Percentiles rank a stretch among this genome's conserved stretches.
phyloP scores from a whole-genome alignment of 305 asterid genomes.

The Fraxinus sp. region DNA sequence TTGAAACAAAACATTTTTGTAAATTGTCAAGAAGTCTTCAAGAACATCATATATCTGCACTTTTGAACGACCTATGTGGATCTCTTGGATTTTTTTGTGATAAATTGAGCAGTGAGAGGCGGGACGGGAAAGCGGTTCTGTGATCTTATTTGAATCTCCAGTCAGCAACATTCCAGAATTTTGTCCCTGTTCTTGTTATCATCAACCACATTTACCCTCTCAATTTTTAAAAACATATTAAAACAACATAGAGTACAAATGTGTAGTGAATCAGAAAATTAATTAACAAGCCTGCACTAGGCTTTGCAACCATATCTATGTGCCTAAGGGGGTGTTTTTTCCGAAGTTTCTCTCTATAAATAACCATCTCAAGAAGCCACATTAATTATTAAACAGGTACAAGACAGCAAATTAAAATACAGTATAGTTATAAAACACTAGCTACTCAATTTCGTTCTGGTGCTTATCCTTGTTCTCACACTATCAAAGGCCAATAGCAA shows the following conservation, averaged over 20 bases:
- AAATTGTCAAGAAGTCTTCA: too few species aligned
- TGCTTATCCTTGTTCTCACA: constrained; percentile 16
- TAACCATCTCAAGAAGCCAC: background rate
- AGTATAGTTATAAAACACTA: too few species aligned
- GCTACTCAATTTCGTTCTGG: too few species aligned
- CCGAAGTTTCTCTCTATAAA: constrained; percentile 9
- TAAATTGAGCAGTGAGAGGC: too few species aligned
- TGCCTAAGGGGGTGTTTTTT: background rate
- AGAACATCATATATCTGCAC: too few species aligned
- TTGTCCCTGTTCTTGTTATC: background rate
- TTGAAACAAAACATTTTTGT: too few species aligned
- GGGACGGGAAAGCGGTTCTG: too few species aligned
- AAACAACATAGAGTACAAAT: background rate
- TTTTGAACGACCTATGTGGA: too few species aligned
- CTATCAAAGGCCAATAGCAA: constrained; percentile 1
- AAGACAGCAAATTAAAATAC: too few species aligned
- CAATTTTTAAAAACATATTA: background rate
- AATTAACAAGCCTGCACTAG: background rate
- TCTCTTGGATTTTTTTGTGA: too few species aligned
- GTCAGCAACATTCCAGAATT: background rate
- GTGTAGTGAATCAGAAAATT: background rate
- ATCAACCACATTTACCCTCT: background rate
- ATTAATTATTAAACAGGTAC: background rate
- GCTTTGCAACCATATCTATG: background rate
- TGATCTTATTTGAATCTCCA: background rate